These are phyloP conservation scores for Colletotrichum gigasporum DNA, from an alignment of 2,329 filamentous ascomycete genomes.

Conservation along the genomic window DNA sequence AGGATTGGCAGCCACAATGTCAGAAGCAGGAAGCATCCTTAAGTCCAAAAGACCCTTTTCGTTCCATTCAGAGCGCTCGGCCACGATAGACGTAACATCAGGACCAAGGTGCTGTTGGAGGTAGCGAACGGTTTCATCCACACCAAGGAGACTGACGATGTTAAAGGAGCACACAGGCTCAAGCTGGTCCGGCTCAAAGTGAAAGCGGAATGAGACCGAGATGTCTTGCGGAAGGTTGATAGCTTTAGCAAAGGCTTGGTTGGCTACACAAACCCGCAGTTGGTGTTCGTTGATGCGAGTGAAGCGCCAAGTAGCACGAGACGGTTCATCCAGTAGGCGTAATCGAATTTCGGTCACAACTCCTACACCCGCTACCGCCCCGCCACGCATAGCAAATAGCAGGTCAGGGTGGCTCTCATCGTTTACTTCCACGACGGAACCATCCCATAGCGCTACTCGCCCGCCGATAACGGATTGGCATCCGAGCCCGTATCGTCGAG, in stretches of 20 bases:
- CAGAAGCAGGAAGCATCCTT: background rate
- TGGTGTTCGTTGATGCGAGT: background rate
- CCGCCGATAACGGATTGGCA: constrained; percentile 10
- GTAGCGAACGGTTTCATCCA: background rate
- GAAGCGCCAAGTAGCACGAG: constrained; percentile 3
- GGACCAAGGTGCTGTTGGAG: background rate
- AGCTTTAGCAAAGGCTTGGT: constrained; percentile 4
- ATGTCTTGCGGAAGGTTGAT: background rate
- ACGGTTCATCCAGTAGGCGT: background rate
- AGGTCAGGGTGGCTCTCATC: background rate
- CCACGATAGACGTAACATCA: background rate
- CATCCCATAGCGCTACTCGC: constrained; percentile 10
- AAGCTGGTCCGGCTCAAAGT: background rate
- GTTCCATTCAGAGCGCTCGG: background rate
- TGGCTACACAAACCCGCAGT: background rate
- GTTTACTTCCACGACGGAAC: constrained; percentile 4
- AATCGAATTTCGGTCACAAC: constrained; percentile 7
- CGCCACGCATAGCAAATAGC: constrained; percentile 12
- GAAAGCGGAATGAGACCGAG: constrained; percentile 3
- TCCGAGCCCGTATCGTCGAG: constrained; percentile 2
- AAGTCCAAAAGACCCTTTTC: constrained; percentile 8
- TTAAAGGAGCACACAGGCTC: constrained; percentile 13
- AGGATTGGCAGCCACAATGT: background rate
- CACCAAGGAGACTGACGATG: constrained; percentile 6
- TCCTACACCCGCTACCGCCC: background rate